A percentile compares a stretch with the other conserved stretches of the same genome.
These are phyloP conservation scores for Colletotrichum lini DNA, from an alignment of 2,329 filamentous ascomycete species.

Conservation along the genomic window DNA sequence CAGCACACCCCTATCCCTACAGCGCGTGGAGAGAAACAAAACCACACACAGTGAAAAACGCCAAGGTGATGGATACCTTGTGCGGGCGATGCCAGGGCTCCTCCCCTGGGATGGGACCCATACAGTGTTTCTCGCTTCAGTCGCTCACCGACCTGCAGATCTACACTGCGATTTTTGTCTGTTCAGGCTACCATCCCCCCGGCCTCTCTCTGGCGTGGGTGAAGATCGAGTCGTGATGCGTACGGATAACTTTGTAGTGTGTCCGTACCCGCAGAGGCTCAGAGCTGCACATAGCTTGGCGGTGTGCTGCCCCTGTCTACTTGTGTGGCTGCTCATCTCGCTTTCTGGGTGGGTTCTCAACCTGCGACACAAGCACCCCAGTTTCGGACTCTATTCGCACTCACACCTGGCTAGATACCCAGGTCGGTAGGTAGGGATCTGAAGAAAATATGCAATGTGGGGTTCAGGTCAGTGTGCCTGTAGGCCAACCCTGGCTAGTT, in stretches of 20 bases:
- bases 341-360: constrained; percentile 27
- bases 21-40: constrained; percentile 1
- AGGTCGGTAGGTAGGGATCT: not conserved
- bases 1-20: constrained; percentile 22
- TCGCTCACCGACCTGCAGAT: constrained; percentile 32
- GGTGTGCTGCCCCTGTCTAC: constrained; percentile 10
- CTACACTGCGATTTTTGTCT: constrained; percentile 18
- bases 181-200: not conserved
- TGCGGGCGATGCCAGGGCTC: not conserved
- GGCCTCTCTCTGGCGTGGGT: not conserved
- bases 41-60: constrained; percentile 31
- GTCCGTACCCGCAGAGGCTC: not conserved
- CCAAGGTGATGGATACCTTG: not conserved
- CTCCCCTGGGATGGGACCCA: not conserved
- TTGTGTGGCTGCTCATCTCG: constrained; percentile 36
- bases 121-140: constrained; percentile 37
- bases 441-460: constrained; percentile 7
- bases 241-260: no score
- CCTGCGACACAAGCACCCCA: constrained; percentile 26
- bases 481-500: not conserved
- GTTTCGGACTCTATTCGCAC: not conserved
- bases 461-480: not conserved
- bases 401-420: no score
- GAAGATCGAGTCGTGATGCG: not conserved
- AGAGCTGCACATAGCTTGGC: not conserved